These are phyloP conservation scores for Hirsutella thompsonii DNA, from an alignment of 2,329 filamentous ascomycete genomes.

Conservation along the genomic window DNA sequence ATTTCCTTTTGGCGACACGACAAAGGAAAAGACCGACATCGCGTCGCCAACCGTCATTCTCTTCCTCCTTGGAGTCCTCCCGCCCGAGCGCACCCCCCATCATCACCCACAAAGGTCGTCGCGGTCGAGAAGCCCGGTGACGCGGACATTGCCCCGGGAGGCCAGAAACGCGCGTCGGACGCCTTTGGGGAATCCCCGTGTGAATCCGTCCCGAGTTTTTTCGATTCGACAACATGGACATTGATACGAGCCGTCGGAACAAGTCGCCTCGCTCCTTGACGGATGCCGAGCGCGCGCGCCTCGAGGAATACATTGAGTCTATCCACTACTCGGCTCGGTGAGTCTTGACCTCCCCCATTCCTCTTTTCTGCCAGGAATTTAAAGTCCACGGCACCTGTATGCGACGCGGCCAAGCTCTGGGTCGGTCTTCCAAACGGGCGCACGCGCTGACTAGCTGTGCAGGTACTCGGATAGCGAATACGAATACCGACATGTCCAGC, in stretches of 20 bases:
- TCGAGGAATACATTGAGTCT: conserved; percentile 84
- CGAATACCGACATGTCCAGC: conserved; percentile 95
- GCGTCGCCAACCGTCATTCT: no score
- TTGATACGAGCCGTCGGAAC: conserved; percentile 79
- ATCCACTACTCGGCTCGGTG: conserved; percentile 95
- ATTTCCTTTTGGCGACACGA: no score
- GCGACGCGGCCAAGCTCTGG: background rate
- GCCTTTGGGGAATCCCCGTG: no score
- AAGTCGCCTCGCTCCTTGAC: conserved; percentile 68
- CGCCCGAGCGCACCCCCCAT: no score
- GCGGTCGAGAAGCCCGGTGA: background rate
- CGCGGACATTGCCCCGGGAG: background rate
- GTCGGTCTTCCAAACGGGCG: background rate
- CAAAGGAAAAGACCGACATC: no score
- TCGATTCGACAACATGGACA: conserved; percentile 30
- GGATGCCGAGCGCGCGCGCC: conserved; percentile 66
- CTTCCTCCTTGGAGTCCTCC: no score
- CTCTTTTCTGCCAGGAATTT: background rate
- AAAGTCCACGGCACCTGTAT: background rate
- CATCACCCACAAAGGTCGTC: no score
- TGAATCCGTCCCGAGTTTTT: no score
- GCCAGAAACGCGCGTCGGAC: background rate
- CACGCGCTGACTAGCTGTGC: conserved; percentile 3
- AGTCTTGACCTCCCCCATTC: conserved; percentile 11
- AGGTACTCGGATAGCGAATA: conserved; percentile 90